These are phyloP conservation scores for Psilocybe subaeruginosa DNA, from an alignment of 768 basidiomycete species.

Conservation along the genomic window DNA sequence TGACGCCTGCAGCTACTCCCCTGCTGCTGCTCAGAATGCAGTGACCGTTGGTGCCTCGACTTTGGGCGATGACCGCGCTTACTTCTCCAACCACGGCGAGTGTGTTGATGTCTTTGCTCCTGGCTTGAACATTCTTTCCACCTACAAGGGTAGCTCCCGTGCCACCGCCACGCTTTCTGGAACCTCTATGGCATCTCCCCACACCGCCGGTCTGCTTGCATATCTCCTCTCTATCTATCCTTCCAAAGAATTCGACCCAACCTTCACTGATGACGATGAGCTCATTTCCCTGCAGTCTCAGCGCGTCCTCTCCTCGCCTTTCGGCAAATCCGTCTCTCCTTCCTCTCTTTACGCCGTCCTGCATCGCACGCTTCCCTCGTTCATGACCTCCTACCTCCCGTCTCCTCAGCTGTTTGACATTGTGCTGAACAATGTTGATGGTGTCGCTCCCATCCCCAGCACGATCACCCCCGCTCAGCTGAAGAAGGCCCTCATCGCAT, in stretches of 20 bases:
- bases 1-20: constrained; percentile 92
- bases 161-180: constrained; percentile 84
- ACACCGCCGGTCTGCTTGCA: constrained; percentile 86
- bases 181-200: constrained; percentile 95
- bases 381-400: constrained; percentile 62
- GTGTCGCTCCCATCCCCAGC: constrained; percentile 43
- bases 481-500: constrained; percentile 70
- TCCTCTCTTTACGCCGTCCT: constrained; percentile 55
- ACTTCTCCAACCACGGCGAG: constrained; percentile 89
- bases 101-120: constrained; percentile 96
- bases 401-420: constrained; percentile 48
- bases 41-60: constrained; percentile 95
- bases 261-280: constrained; percentile 38
- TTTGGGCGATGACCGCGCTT: constrained; percentile 78
- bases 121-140: constrained; percentile 89
- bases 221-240: constrained; percentile 93
- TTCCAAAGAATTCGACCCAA: constrained; percentile 61
- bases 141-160: constrained; percentile 66
- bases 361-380: constrained; percentile 58
- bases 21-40: constrained; percentile 86
- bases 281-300: constrained; percentile 38
- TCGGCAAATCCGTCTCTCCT: constrained; percentile 28
- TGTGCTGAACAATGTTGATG: constrained; percentile 22
- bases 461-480: constrained; percentile 71
- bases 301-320: constrained; percentile 29